Evolutionary conservation across 768 basidiomycete genomes (phyloP).

Genomic region (Calvatia gigantea): DNA sequence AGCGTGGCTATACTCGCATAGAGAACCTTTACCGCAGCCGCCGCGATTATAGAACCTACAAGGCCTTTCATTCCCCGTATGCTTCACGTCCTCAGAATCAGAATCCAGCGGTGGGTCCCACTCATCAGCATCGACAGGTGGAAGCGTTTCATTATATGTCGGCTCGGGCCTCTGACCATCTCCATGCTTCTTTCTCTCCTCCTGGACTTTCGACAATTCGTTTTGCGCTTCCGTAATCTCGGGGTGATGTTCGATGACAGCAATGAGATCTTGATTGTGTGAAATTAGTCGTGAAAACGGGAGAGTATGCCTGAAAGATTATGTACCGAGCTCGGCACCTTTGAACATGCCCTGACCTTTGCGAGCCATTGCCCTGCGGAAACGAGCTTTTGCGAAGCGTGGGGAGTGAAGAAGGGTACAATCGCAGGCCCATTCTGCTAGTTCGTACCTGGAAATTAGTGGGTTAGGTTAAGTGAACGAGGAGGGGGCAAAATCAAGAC

Average conservation of each 20-base stretch:
- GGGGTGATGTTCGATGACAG: constrained; percentile 29
- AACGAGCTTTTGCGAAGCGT: constrained; percentile 33
- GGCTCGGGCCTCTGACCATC: constrained; percentile 19
- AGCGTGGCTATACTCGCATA: constrained; percentile 50
- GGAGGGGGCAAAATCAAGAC: constrained; percentile 6
- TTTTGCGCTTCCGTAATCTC: constrained; percentile 23
- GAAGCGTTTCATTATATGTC: constrained; percentile 29
- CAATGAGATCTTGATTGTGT: constrained; percentile 28
- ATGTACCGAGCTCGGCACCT: constrained; percentile 26
- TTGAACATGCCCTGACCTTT: constrained; percentile 21
- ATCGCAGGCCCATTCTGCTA: constrained; percentile 30
- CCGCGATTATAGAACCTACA: constrained; percentile 58
- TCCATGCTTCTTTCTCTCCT: constrained; percentile 13
- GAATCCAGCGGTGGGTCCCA: constrained; percentile 39
- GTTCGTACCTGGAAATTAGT: constrained; percentile 24
- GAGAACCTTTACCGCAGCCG: constrained; percentile 38
- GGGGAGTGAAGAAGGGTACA: constrained; percentile 32
- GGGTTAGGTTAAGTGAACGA: background rate
- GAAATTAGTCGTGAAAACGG: background rate
- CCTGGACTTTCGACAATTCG: constrained; percentile 23
- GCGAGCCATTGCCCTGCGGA: constrained; percentile 35
- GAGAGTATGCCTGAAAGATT: background rate
- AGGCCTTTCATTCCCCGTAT: constrained; percentile 46
- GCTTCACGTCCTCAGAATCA: constrained; percentile 53
- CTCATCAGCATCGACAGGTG: constrained; percentile 29